These are phyloP conservation scores for Physaria fendleri DNA, from an alignment of 345 rosid genomes.

Conservation along the genomic window DNA sequence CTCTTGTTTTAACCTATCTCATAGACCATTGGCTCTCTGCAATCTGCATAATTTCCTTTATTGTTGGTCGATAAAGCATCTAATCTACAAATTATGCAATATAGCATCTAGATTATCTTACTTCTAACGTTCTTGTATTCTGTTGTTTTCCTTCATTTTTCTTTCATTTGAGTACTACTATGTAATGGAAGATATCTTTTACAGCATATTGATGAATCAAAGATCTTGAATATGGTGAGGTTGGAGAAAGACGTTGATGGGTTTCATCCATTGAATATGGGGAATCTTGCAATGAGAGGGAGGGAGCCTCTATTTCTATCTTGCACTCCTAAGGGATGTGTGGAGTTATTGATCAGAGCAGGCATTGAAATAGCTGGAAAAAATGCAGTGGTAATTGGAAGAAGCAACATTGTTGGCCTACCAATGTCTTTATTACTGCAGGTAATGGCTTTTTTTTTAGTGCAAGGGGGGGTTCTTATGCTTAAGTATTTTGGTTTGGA, in stretches of 20 bases:
- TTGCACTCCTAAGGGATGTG: constrained; percentile 84
- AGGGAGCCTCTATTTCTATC: constrained; percentile 80
- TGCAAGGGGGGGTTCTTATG: not conserved
- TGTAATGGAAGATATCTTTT: constrained; percentile 23
- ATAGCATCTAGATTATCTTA: not conserved
- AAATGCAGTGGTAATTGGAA: constrained; percentile 80
- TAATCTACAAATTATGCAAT: not conserved
- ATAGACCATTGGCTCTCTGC: not conserved
- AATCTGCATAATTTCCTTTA: not conserved
- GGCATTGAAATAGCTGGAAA: constrained; percentile 71
- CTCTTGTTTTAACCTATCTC: not conserved
- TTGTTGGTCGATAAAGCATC: not conserved
- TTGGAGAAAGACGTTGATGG: constrained; percentile 92
- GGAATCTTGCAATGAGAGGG: constrained; percentile 91
- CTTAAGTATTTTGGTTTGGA: not conserved
- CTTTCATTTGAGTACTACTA: not conserved
- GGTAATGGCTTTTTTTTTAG: constrained; percentile 31
- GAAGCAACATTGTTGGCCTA: constrained; percentile 88
- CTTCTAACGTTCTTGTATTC: not conserved
- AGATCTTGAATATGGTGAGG: constrained; percentile 54
- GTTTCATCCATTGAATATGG: constrained; percentile 79
- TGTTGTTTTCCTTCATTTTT: not conserved
- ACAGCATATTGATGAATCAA: constrained; percentile 85
- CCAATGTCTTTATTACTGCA: constrained; percentile 79
- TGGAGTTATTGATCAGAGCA: constrained; percentile 70